Evolutionary conservation across 1,139 yeast genomes (phyloP).

Genomic region (Debaryomyces sp.): DNA sequence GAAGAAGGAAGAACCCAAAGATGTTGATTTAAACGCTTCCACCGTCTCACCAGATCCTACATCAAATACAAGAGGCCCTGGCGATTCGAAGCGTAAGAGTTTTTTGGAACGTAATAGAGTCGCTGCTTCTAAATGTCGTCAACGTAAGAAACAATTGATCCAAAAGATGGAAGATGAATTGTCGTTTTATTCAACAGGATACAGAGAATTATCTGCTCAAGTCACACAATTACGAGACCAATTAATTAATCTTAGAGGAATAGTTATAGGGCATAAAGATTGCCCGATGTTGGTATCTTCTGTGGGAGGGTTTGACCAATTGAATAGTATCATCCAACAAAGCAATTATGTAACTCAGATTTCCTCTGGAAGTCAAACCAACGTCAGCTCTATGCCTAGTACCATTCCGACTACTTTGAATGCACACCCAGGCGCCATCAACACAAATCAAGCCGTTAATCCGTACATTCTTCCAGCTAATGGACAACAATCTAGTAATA

Average conservation of each 20-base stretch:
- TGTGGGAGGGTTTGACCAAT: conserved; percentile 42
- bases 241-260: conserved; percentile 51
- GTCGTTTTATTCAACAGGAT: conserved; percentile 69
- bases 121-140: conserved; percentile 96
- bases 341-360: conserved; percentile 31
- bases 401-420: conserved; percentile 37
- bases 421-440: conserved; percentile 12
- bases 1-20: conserved; percentile 12
- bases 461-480: conserved; percentile 2
- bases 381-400: conserved; percentile 31
- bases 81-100: conserved; percentile 68
- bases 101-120: conserved; percentile 90
- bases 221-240: conserved; percentile 61
- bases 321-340: conserved; percentile 36
- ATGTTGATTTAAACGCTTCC: conserved; percentile 15
- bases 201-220: conserved; percentile 65
- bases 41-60: not conserved
- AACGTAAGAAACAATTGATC: conserved; percentile 87
- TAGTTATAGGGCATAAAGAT: conserved; percentile 41
- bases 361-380: conserved; percentile 20
- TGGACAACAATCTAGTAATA: not conserved
- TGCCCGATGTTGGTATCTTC: conserved; percentile 37
- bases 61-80: conserved; percentile 12
- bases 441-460: not conserved
- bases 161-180: conserved; percentile 80